Evolutionary conservation across 352 stramenopile species (phyloP), one percentile per base, ranked within the genome.

Genomic region (Pythium dissimile): DNA sequence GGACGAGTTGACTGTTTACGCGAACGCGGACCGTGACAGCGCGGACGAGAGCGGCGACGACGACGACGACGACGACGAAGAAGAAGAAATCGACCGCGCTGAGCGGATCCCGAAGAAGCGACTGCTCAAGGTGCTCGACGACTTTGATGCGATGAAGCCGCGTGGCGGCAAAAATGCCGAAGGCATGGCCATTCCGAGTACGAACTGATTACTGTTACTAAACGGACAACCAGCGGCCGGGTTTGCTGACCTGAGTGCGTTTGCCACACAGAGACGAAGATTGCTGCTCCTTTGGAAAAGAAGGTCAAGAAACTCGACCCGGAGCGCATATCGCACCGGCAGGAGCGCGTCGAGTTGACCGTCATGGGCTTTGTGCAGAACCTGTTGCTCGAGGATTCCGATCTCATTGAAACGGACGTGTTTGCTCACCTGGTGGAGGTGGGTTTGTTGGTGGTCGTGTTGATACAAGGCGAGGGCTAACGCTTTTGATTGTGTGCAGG

Each of bases 351-450:
- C 4, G 83, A 86, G 38, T 64, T 84, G 31, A 72, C 80, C 1
- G 80, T 93, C 5, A 31, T 80, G 20, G 73, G 78, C 21, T 91
- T 80, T 45, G 76, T 91, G 18, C 80, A 93, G 64, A 79, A 83
- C 39, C 49, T 93, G 27, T 50, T 91, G 20, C 23, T 86, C 20
- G 75, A 90, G 37, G 66, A 93, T 51, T 75, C 77, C 2, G 80
- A 90, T 55, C 47, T 72, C 39, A 80, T 67, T 34, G 75, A 73
- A 34, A 74, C 64, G 16, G 69, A 90, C 42, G 73, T 92, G 27
- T 71, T 92, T 48, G 72, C 80, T 11, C 81, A 73, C 55, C 72
- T 93, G 37, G 65, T 89, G 5, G 83, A 93, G 59, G 82, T 92
- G 39, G 31, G 65, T 41, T 27, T 3, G 10, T 5, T 39, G 9